Evolutionary conservation across 371 early-diverging fungal genomes (phyloP).

Genomic region (Lichtheimia ornata): DNA sequence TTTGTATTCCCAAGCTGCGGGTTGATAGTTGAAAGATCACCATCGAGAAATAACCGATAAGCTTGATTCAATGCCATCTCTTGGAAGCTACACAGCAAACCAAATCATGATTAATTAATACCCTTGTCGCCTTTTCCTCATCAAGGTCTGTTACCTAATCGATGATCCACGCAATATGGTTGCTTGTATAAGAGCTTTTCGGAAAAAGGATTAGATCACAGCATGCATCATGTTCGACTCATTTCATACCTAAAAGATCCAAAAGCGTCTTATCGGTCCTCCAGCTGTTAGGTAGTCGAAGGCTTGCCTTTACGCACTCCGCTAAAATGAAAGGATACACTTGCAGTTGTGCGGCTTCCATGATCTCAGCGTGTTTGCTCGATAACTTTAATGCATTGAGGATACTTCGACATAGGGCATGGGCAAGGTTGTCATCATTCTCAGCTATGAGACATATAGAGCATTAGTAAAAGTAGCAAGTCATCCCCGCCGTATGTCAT

Average conservation of each 20-base stretch:
- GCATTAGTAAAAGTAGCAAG: too few species aligned
- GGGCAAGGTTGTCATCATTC: too few species aligned
- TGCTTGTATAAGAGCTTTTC: background rate
- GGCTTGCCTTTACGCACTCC: conserved; percentile 4
- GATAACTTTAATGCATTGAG: conserved; percentile 66
- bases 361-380: background rate
- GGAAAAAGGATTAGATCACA: background rate
- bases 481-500: conserved; percentile 58
- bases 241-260: conserved; percentile 6
- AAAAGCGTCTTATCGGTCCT: conserved; percentile 3
- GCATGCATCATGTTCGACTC: background rate
- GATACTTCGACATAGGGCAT: conserved; percentile 21
- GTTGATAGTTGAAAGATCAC: background rate
- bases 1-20: background rate
- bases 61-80: background rate
- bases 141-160: background rate
- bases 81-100: background rate
- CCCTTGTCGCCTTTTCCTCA: background rate
- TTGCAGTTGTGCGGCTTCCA: background rate
- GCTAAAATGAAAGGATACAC: conserved; percentile 8
- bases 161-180: background rate
- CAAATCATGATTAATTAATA: background rate
- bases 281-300: conserved; percentile 9
- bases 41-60: conserved; percentile 3
- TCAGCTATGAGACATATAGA: too few species aligned